Evolutionary conservation across 768 basidiomycete genomes (phyloP), one percentile per base, ranked within the genome.

Genomic region (Leccinum barrowsii): DNA sequence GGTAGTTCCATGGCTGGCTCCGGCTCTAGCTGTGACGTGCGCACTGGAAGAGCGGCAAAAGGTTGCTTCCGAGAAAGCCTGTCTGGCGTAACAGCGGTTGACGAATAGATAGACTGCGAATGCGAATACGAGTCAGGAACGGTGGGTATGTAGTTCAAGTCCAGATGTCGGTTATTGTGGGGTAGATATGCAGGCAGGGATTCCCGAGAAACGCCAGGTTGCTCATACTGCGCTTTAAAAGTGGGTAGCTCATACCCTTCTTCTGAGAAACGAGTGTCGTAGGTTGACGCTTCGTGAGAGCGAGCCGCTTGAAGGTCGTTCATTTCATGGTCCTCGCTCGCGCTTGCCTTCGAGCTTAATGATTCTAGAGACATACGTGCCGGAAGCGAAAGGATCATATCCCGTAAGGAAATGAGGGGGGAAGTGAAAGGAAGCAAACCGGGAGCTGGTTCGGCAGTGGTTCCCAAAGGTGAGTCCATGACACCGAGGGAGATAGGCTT

Each of bases 1-100:
- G 69, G 65, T 1, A 73, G 42, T 40, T 73, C 71, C 73, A 73
- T 74, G 2, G 60, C 63, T 40, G 73, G 73, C 51, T 74, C 64
- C 15, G 72, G 72, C 46, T 69, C 73, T 6, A 74, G 59, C 34
- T 73, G 72, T 1, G 65, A 67, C 4, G 68, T 74, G 40, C 72
- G 71, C 47, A 74, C 66, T 5, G 69, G 71, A 50, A 53, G 55
- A 32, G 51, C 54, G 32, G 55, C 50, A 40, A 68, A 65, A 19
- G 72, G 65, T 8, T 59, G 64, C 10, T n/a, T 37, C 48, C 59
- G 67, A 7, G 32, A 44, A 4, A 6, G 44, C 5, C 13, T 60
- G 22, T 56, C 54, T 5, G 40, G 19, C n/a, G 56, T 55, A n/a
- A 11, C 15, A 8, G 40, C 17, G 6, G 40, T 51, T 10, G 52